Evolutionary conservation across 805 yeast species (phyloP).

Genomic region (Hanseniaspora singularis): DNA sequence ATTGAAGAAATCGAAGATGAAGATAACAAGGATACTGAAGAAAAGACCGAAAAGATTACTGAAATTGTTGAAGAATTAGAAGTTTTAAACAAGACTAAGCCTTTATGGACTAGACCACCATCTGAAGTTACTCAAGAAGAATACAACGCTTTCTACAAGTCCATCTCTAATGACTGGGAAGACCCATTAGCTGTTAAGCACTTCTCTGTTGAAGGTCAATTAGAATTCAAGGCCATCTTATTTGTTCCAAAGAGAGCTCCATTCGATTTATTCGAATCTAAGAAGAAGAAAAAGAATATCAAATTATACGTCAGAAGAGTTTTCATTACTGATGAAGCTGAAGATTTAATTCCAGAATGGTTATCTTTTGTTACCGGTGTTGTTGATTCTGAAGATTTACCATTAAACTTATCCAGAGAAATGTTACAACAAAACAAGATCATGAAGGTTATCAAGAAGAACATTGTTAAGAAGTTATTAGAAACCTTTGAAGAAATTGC

Average conservation of each 20-base stretch:
- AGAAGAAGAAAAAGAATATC: constrained; percentile 98
- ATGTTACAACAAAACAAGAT: constrained; percentile 99
- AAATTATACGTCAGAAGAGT: constrained; percentile 98
- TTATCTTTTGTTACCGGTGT: constrained; percentile 95
- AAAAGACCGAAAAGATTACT: constrained; percentile 77
- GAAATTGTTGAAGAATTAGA: constrained; percentile 92
- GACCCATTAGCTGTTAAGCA: constrained; percentile 99
- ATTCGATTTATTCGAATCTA: constrained; percentile 92
- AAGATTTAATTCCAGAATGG: constrained; percentile 99
- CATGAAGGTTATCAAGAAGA: constrained; percentile 97
- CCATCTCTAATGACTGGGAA: constrained; percentile 99
- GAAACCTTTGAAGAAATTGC: constrained; percentile 99
- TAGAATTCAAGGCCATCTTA: constrained; percentile 95
- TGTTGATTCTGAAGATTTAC: constrained; percentile 98
- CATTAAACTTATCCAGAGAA: constrained; percentile 99
- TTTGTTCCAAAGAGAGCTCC: constrained; percentile 99
- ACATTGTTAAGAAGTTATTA: constrained; percentile 93
- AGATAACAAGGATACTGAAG: constrained; percentile 57
- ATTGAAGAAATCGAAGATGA: constrained; percentile 68
- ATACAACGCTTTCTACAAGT: constrained; percentile 98
- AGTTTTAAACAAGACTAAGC: constrained; percentile 97
- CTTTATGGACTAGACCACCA: constrained; percentile 99
- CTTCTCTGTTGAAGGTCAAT: constrained; percentile 99
- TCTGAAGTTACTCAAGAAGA: constrained; percentile 94
- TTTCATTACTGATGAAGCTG: constrained; percentile 98